phyloP scores from a whole-genome alignment of 495 filamentous ascomycete genomes.

The Xylaria telfairii region DNA sequence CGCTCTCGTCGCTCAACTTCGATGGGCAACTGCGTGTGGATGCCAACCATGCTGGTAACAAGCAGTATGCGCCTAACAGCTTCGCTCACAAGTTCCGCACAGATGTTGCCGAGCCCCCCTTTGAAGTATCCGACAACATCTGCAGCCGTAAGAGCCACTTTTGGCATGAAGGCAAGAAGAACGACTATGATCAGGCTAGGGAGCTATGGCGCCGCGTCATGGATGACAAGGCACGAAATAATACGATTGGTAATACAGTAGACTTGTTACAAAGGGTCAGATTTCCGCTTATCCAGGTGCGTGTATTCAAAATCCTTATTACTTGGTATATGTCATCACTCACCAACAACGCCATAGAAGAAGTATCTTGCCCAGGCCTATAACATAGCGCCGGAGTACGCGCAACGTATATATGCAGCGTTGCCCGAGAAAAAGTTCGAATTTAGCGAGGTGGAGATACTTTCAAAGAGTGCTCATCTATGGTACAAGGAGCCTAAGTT shows the following conservation, averaged over 20 bases:
- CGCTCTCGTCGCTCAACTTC: constrained; percentile 75
- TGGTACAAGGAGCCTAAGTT: constrained; percentile 57
- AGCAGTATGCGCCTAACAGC: constrained; percentile 62
- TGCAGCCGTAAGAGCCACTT: constrained; percentile 61
- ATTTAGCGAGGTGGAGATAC: constrained; percentile 48
- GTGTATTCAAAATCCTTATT: background rate
- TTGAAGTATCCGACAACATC: constrained; percentile 55
- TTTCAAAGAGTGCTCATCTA: constrained; percentile 43
- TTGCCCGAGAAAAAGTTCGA: constrained; percentile 51
- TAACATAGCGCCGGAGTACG: constrained; percentile 56
- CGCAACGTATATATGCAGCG: constrained; percentile 52
- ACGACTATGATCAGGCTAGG: constrained; percentile 59
- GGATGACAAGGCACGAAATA: constrained; percentile 47
- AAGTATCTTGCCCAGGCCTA: constrained; percentile 63
- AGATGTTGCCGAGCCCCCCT: constrained; percentile 60
- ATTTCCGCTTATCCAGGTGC: constrained; percentile 35
- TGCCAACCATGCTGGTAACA: constrained; percentile 59
- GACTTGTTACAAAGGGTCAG: constrained; percentile 47
- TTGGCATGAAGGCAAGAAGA: constrained; percentile 60
- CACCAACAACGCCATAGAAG: constrained; percentile 42
- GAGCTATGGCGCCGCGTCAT: constrained; percentile 58
- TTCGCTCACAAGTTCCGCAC: constrained; percentile 62
- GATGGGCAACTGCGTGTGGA: constrained; percentile 74
- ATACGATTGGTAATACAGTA: constrained; percentile 56
- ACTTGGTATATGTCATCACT: background rate